Evolutionary conservation across 257 asterid genomes (phyloP).

Genomic region (Thymus quinquecostatus): DNA sequence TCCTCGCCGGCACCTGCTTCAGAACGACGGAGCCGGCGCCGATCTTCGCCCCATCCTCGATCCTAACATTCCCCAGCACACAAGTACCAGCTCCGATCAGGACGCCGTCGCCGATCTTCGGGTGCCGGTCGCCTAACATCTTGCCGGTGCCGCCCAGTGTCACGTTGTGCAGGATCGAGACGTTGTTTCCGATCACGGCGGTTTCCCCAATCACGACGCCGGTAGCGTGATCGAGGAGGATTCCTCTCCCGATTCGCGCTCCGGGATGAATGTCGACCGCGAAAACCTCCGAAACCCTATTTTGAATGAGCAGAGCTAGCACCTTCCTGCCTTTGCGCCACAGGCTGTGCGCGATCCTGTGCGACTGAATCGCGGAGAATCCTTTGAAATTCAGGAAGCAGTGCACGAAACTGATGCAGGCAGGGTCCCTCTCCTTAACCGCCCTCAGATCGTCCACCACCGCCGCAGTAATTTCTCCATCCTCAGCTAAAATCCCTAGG

Average conservation of each 20-base stretch:
- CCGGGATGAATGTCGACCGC: conserved; percentile 64
- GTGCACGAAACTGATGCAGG: conserved; percentile 53
- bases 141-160: conserved; percentile 66
- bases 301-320: conserved; percentile 49
- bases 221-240: conserved; percentile 58
- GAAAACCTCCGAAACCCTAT: conserved; percentile 52
- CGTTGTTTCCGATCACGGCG: conserved; percentile 53
- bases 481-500: conserved; percentile 39
- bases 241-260: conserved; percentile 55
- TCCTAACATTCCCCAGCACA: conserved; percentile 56
- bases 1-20: conserved; percentile 51
- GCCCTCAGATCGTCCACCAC: conserved; percentile 48
- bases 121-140: conserved; percentile 52
- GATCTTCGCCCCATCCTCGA: conserved; percentile 57
- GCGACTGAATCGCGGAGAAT: conserved; percentile 46
- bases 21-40: conserved; percentile 62
- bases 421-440: conserved; percentile 59
- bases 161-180: conserved; percentile 60
- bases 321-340: conserved; percentile 48
- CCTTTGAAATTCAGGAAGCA: conserved; percentile 58
- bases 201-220: conserved; percentile 62
- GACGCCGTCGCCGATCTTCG: conserved; percentile 58
- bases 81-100: conserved; percentile 63
- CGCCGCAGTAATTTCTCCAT: conserved; percentile 40
- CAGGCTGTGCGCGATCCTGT: conserved; percentile 47